Evolutionary conservation across 2,329 filamentous ascomycete species (phyloP), one percentile per base, ranked within the genome.

Genomic region (Orbilia ellipsospora): DNA sequence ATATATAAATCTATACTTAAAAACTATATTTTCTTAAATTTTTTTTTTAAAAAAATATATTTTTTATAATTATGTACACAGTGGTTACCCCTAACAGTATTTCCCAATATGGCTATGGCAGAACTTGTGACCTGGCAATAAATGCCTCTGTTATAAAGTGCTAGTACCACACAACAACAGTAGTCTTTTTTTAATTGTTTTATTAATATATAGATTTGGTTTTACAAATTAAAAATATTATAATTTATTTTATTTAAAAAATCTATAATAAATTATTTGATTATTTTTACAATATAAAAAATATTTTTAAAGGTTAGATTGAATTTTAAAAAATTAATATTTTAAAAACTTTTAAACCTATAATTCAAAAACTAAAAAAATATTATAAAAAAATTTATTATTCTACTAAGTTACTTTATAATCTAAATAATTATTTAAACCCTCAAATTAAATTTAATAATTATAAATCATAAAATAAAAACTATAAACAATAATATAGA

Each of bases 371-470:
- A 56, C 3, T 56, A 6, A 18, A 8, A 36, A n/a, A 10, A 56
- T 36, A n/a, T 6, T 36, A 56, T 56, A 26, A 56, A 26, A 56
- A 31, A 54, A 23, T n/a, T n/a, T 54, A 23, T 8, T 23, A 23
- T 23, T 23, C 20, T 23, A 8, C n/a, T 16, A 50, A 8, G 5
- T 5, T 50, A 8, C 10, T 8, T 12, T 50, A 50, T 50, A 50
- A 50, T 50, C 18, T 4, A 54, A 23, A 54, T 54, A 5, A 54
- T 7, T 54, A 54, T 54, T 23, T 13, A 13, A 54, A 20, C 7
- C 7, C 8, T 13, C 18, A 10, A 8, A 8, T 8, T 10, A 50
- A 50, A 10, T 8, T 8, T 16, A 50, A 50, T 50, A 50, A 50
- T 10, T 10, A 10, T 12, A 50, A 50, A 50, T 50, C 7, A 12